phyloP scores from a whole-genome alignment of 2,329 filamentous ascomycete species.

The Botrytis elliptica region DNA sequence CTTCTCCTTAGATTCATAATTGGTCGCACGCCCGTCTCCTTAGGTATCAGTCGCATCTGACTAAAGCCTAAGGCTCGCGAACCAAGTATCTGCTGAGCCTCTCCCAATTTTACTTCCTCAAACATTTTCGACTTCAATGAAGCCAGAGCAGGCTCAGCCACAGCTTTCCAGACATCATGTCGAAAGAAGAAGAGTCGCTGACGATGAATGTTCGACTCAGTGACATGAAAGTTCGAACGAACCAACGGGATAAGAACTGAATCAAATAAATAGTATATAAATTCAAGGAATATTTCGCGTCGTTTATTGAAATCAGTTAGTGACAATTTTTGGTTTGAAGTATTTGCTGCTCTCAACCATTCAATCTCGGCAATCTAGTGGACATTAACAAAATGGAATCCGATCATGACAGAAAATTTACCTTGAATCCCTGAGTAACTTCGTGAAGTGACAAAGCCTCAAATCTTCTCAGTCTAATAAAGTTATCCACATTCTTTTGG shows the following conservation, averaged over 20 bases:
- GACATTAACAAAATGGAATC: slow-evolving; percentile 13
- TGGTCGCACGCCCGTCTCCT: slow-evolving; percentile 70
- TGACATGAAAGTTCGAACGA: slow-evolving; percentile 87
- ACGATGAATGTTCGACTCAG: slow-evolving; percentile 78
- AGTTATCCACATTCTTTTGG: slow-evolving; percentile 69
- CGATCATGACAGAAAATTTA: slow-evolving; percentile 40
- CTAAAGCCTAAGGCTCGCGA: slow-evolving; percentile 71
- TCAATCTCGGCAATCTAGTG: slow-evolving; percentile 61
- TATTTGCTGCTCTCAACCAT: slow-evolving; percentile 67
- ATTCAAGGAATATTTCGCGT: slow-evolving; percentile 74
- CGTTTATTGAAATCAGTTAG: slow-evolving; percentile 73
- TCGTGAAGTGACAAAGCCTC: slow-evolving; percentile 80
- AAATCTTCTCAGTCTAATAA: slow-evolving; percentile 74
- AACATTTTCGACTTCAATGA: slow-evolving; percentile 72
- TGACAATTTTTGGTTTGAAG: slow-evolving; percentile 57
- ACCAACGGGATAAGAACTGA: slow-evolving; percentile 86
- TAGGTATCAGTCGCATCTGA: slow-evolving; percentile 78
- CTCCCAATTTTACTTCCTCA: slow-evolving; percentile 65
- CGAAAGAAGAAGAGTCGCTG: slow-evolving; percentile 90
- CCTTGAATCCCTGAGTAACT: slow-evolving; percentile 72
- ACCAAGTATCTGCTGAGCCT: slow-evolving; percentile 57
- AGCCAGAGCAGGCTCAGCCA: slow-evolving; percentile 71
- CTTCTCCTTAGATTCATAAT: slow-evolving; percentile 83
- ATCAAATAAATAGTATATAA: slow-evolving; percentile 91
- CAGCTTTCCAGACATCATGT: slow-evolving; percentile 81